Base-by-base conservation (phyloP, 2,329 filamentous ascomycete genomes). In the Claviceps fusiformis region DNA sequence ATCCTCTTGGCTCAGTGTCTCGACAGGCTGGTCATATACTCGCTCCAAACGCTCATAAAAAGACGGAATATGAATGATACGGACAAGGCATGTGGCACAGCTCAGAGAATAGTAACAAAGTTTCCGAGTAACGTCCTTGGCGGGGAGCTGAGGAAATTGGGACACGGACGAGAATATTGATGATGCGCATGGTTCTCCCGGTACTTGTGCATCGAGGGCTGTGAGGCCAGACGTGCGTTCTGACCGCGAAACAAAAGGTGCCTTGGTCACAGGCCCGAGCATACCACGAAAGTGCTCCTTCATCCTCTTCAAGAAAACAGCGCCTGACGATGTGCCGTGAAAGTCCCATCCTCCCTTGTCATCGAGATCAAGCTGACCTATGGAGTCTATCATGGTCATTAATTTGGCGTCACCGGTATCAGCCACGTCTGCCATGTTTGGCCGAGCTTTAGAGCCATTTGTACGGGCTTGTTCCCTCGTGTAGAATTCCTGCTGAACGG, bases 291-390 rank as follows among this genome's bases (percentile, higher is more conserved):
- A 88, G 64, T 95, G 87, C 64, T 95, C 87, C 63, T 89, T 86
- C 79, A 98, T 85, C 54, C 88, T 83, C 59, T 83, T 81, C 62
- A 96, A 79, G 67, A 96, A 98, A 59, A 92, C 89, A 47, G 91
- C 80, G 3, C 92, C 91, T 0, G 93, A 97, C 0, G 92, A 96
- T 59, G 88, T 87, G 50, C 93, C 93, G 65, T 95, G 89, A 64
- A 95, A 98, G 69, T 97, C 91, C 83, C 90, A 95, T 62, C 93
- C 83, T 46, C 92, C 92, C 62, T 85, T 83, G 62, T 97, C 92
- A 63, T 95, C 90, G 39, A 97, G 77, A 64, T 97, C 92, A 19
- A 98, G 77, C 66, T 91, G 87, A 41, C 92, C 93, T 3, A 92
- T 89, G 46, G 88, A 88, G 65, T 92, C 87, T 56, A 97, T 90